phyloP scores from a whole-genome alignment of 2,329 filamentous ascomycete species.

The Stemphylium vesicarium region DNA sequence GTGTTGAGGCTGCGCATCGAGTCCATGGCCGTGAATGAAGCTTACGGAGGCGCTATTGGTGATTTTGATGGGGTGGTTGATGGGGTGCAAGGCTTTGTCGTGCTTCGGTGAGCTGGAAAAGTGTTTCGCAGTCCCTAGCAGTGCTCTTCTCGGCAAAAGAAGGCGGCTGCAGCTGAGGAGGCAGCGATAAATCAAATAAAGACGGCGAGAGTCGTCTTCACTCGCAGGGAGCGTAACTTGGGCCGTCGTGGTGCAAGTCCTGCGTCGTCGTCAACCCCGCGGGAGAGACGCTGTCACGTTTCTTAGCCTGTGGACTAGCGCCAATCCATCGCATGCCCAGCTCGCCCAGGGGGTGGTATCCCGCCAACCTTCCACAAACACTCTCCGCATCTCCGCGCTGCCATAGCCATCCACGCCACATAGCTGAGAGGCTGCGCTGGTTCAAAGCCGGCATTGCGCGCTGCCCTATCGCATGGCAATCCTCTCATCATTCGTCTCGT shows the following conservation, averaged over 20 bases:
- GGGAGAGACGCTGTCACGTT: conserved; percentile 17
- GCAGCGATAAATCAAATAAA: not conserved
- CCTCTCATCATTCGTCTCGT: not conserved
- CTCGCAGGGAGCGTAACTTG: conserved; percentile 16
- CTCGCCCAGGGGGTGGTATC: too few species aligned
- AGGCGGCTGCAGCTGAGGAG: conserved; percentile 4
- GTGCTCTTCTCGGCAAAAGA: not conserved
- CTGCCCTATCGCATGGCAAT: not conserved
- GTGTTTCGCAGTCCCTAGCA: not conserved
- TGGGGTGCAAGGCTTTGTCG: conserved; percentile 1
- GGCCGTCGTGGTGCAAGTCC: conserved; percentile 1
- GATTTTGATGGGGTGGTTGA: not conserved
- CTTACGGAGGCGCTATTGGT: not conserved
- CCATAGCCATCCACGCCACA: not conserved
- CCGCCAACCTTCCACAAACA: not conserved
- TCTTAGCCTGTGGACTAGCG: conserved; percentile 2
- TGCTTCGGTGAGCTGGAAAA: conserved; percentile 6
- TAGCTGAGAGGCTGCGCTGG: not conserved
- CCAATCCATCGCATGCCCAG: not conserved
- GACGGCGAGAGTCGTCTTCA: not conserved
- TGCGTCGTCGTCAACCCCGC: conserved; percentile 4
- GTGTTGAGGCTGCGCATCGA: conserved; percentile 52
- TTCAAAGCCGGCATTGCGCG: not conserved
- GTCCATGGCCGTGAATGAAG: conserved; percentile 37
- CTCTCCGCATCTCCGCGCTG: not conserved